Evolutionary conservation across 352 stramenopile genomes (phyloP).

Genomic region (Globisporangium apiculatum): DNA sequence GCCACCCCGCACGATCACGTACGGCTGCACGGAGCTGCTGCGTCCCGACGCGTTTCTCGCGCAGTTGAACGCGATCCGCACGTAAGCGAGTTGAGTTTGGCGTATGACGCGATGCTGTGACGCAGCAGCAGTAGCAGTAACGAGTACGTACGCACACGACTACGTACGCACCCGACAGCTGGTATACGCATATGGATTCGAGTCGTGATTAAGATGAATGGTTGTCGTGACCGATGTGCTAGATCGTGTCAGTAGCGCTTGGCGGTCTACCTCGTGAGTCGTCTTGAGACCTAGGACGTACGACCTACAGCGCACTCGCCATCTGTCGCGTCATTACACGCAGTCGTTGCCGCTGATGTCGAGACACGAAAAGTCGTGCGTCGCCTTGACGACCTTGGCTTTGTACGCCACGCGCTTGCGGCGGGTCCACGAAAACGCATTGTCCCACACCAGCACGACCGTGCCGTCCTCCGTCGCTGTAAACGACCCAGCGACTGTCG

Average conservation of each 20-base stretch:
- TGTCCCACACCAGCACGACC: constrained; percentile 69
- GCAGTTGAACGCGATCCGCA: constrained; percentile 68
- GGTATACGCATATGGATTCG: no score
- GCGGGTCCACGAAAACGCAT: constrained; percentile 63
- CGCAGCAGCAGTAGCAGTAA: no score
- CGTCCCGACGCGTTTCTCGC: constrained; percentile 86
- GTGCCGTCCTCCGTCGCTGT: constrained; percentile 58
- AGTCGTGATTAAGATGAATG: no score
- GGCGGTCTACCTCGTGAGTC: background rate
- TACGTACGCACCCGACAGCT: no score
- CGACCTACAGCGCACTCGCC: background rate
- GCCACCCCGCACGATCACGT: constrained; percentile 67
- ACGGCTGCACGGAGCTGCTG: constrained; percentile 86
- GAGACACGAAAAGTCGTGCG: constrained; percentile 64
- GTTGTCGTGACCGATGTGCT: no score
- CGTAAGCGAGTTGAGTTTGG: constrained; percentile 15
- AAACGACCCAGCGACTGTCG: constrained; percentile 43
- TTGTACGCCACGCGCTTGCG: constrained; percentile 72
- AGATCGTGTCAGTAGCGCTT: background rate
- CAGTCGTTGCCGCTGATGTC: constrained; percentile 74
- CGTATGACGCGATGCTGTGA: no score
- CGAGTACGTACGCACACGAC: no score
- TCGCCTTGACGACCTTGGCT: constrained; percentile 69
- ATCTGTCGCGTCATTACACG: constrained; percentile 17
- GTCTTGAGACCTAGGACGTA: no score